phyloP scores from a whole-genome alignment of 768 basidiomycete genomes.

The Obba rivulosa region DNA sequence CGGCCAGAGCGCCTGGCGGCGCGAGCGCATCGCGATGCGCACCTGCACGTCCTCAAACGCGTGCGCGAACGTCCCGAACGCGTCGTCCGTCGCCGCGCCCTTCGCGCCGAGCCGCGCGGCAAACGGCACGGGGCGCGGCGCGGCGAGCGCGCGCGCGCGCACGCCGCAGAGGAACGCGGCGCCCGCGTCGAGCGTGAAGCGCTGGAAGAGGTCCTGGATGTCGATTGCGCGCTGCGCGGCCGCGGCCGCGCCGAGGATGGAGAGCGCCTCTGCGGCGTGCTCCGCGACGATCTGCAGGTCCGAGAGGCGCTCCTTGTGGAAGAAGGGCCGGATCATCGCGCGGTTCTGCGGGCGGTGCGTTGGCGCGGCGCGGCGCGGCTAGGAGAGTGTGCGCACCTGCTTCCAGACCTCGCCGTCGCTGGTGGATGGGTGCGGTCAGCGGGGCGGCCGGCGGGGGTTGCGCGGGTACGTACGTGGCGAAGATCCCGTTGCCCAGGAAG shows the following conservation, averaged over 20 bases:
- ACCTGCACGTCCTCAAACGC: slow-evolving; percentile 37
- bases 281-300: slow-evolving; percentile 23
- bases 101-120: slow-evolving; percentile 11
- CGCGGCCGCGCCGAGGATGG: neutral
- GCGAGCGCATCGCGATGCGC: slow-evolving; percentile 23
- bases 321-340: slow-evolving; percentile 66
- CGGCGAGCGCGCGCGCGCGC: slow-evolving; percentile 32
- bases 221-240: neutral
- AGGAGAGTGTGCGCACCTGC: slow-evolving; percentile 21
- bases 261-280: neutral
- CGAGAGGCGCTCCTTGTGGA: slow-evolving; percentile 29
- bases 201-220: neutral
- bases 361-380: too few relatives aligned
- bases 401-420: slow-evolving; percentile 30
- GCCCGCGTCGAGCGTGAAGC: slow-evolving; percentile 50
- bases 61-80: slow-evolving; percentile 30
- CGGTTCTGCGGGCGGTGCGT: slow-evolving; percentile 31
- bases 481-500: neutral
- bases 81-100: slow-evolving; percentile 16
- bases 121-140: slow-evolving; percentile 33
- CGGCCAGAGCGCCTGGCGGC: slow-evolving; percentile 39
- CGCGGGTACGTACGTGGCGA: neutral
- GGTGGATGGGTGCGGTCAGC: neutral
- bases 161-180: slow-evolving; percentile 48
- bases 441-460: neutral